Base-by-base conservation (phyloP, 768 basidiomycete species). In the Leccinum fibrillosum region DNA sequence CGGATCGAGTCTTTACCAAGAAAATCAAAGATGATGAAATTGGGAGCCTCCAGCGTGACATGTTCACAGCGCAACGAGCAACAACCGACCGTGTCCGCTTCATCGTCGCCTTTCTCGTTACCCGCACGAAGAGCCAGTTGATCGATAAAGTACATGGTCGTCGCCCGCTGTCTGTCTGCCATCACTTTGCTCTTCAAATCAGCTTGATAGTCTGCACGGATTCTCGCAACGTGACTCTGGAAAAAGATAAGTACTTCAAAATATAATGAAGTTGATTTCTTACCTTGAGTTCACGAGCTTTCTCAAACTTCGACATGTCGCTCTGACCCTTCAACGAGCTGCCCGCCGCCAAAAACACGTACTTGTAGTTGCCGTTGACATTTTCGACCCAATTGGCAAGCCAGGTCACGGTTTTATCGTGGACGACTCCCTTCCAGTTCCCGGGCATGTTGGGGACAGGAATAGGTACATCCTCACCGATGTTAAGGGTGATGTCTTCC, bases 381-480 rank as follows among this genome's bases (percentile, higher is more conserved):
- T 99, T 99, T 74, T 98, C 97, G 49, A 94, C 94, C 97, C 97
- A 99, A 56, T 90, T 95, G 5, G 97, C 97, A 50, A 99, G 81
- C 97, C 97, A 99, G 12, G 97, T 98, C 26, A 98, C 97, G 3
- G 94, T 98, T 64, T 95, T 88, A 69, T 98, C 95, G 69, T 98
- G 92, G 11, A 85, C 81, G 21, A 97, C 78, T 4, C 80, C 79
- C 71, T 91, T 94, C 97, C 97, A 99, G 45, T 85, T 82, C 47
- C 97, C 96, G 19, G 94, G 87, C 69, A 90, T 86, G 63, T 97
- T 98, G 4, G 97, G 93, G n/a, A 82, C 74, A 1, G 97, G 97
- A 28, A 89, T 76, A 2, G 86, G 82, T 1, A 80, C 81, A 49
- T 80, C 82, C 65, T 87, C 78, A 19, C 91, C 95, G 57, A 99